These are phyloP conservation scores for Trichopus zeylanicus DNA, from an alignment of 116 monocot genomes.

Conservation along the genomic window DNA sequence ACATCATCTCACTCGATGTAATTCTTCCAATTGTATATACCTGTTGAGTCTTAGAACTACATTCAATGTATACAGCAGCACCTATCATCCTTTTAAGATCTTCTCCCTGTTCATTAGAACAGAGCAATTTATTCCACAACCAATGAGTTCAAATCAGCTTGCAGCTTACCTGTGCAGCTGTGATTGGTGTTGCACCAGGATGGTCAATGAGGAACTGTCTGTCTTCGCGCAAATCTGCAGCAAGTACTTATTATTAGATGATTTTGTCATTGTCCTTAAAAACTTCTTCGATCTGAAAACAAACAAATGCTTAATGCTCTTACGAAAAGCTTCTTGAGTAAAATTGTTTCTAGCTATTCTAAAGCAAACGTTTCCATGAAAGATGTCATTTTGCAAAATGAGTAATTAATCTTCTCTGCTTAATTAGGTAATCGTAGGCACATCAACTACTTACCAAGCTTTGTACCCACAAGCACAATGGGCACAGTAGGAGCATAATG, in stretches of 20 bases:
- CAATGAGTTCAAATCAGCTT: not conserved
- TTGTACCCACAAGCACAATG: conserved; percentile 87
- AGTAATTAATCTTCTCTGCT: too few species aligned
- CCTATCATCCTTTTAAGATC: conserved; percentile 74
- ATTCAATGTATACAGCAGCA: conserved; percentile 69
- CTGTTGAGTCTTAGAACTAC: conserved; percentile 80
- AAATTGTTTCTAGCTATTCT: not conserved
- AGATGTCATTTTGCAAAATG: too few species aligned
- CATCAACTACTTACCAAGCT: conserved; percentile 43
- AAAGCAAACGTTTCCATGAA: too few species aligned
- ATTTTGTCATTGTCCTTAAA: too few species aligned
- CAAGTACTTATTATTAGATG: too few species aligned
- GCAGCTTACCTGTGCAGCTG: conserved; percentile 50
- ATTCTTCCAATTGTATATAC: conserved; percentile 10
- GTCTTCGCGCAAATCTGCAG: conserved; percentile 86
- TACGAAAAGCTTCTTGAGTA: not conserved
- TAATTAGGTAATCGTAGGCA: not conserved
- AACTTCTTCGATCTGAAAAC: conserved; percentile 3
- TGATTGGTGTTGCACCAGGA: conserved; percentile 55
- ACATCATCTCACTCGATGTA: not conserved
- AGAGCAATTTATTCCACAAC: not conserved
- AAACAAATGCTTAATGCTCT: not conserved
- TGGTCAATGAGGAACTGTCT: conserved; percentile 68
- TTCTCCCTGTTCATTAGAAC: conserved; percentile 44
- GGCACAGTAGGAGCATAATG: conserved; percentile 91